Evolutionary conservation across 2,329 filamentous ascomycete species (phyloP), one percentile per base, ranked within the genome.

Genomic region (Colletotrichum incanum): DNA sequence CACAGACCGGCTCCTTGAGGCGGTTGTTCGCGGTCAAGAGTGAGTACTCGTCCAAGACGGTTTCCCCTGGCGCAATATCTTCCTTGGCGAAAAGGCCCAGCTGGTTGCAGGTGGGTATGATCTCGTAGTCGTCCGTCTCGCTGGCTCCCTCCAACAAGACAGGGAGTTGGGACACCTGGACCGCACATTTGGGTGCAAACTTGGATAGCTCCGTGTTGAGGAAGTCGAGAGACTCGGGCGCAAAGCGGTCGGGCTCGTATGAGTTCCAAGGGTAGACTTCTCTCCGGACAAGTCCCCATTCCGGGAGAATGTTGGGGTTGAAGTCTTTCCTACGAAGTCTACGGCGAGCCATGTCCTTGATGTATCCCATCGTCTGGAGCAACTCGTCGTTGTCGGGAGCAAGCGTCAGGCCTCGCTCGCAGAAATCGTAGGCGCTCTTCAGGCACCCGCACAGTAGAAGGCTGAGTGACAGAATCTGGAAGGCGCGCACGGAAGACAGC

Each of bases 21-120:
- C 94, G 91, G 79, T 96, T 96, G 76, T 96, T 96, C 56, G 94
- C 95, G 2, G 95, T 98, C 50, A 99, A 85, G 9, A 98, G 88
- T 11, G 95, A 96, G 73, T 93, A 93, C 79, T 99, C 96, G 59
- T 90, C 86, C 39, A 99, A 87, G 2, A 98, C 91, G 7, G 88
- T 86, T 79, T 97, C 93, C 12, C 93, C 93, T 0, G 94, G 90
- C 0, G 86, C 83, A 47, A 98, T 93, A 75, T 97, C 92, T 74
- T 93, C 89, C 76, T 91, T 94, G 9, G 95, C 96, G 80, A 98
- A 98, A 4, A 99, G 88, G 5, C 96, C 96, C 0, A 99, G 88
- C 81, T 99, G 96, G 72, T 89, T 88, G 76, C 91, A 92, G 6
- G 89, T 92, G 11, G 86, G 84, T 20, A 87, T 87, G 50, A 84